Evolutionary conservation across 2,329 filamentous ascomycete genomes (phyloP).

Genomic region (Coniochaeta prunicola): DNA sequence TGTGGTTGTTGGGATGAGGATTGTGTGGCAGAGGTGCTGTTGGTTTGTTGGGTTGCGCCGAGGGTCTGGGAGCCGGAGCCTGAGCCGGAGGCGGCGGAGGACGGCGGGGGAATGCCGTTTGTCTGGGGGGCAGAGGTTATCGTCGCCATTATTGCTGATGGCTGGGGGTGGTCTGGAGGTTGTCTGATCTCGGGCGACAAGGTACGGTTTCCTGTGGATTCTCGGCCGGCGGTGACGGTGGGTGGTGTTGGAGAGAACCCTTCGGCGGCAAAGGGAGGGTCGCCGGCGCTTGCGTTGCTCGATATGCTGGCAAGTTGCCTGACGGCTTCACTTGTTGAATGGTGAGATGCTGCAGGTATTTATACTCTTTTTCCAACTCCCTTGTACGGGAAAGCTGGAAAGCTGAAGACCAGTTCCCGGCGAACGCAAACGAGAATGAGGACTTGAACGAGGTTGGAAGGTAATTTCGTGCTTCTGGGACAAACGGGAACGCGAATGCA

Average conservation of each 20-base stretch:
- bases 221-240: not conserved
- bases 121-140: conserved; percentile 34
- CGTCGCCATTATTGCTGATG: conserved; percentile 15
- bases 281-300: not conserved
- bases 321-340: not conserved
- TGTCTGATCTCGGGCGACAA: not conserved
- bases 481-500: not conserved
- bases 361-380: not conserved
- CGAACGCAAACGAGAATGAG: not conserved
- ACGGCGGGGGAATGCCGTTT: conserved; percentile 44
- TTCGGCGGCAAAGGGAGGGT: not conserved
- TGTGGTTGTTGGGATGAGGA: not conserved
- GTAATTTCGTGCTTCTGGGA: no score
- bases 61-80: conserved; percentile 11
- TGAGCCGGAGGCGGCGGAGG: conserved; percentile 18
- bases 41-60: conserved; percentile 11
- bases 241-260: not conserved
- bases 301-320: not conserved
- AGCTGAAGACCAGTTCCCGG: not conserved
- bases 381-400: not conserved
- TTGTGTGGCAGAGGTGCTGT: conserved; percentile 14
- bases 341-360: conserved; percentile 3
- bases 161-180: not conserved
- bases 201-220: not conserved
- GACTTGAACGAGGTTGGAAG: no score